Base-by-base conservation (phyloP, 1,284 basidiomycete species). In the Earliella scabrosa region DNA sequence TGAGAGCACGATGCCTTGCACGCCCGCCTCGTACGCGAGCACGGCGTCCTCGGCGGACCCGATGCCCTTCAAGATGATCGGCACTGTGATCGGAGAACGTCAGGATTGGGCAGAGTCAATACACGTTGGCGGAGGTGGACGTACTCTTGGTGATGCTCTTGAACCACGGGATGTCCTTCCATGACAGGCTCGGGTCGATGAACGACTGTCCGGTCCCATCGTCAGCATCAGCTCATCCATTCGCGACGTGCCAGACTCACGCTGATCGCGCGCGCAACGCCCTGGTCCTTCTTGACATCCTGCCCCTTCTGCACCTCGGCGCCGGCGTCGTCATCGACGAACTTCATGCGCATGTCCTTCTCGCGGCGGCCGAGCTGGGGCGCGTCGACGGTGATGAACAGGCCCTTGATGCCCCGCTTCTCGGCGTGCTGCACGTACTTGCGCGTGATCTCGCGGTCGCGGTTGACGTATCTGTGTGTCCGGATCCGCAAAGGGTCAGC, bases 311-410 rank as follows among this genome's bases (percentile, higher is more conserved):
- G 67, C 29, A 70, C 67, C 51, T 70, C 64, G 9, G 68, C 68
- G 21, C 72, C 78, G 1, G 67, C 67, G 40, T 59, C 62, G 49
- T 68, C 68, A 43, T 62, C 69, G 32, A 68, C 94, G 61, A 96
- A 96, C 72, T 95, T 97, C 82, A 93, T 93, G 36, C 96, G 82
- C 96, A 98, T 97, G 68, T 98, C 96, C 86, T 70, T 92, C 74
- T 95, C 93, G 54, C 94, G 84, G 24, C 94, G 83, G 44, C 94
- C 95, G 18, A 97, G 85, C 68, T 96, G 94, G 4, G 95, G 95
- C 2, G 95, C 94, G 69, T 97, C 94, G 26, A 97, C 94, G 2
- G 94, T 97, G 68, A 95, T 93, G 73, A 95, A 95, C n/a, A 95
- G 76, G 6, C 79, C 90, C 71, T 95, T 95, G 71, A 96, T 82